phyloP scores from a whole-genome alignment of 202 grass and related monocot genomes.

The Setaria italica region DNA sequence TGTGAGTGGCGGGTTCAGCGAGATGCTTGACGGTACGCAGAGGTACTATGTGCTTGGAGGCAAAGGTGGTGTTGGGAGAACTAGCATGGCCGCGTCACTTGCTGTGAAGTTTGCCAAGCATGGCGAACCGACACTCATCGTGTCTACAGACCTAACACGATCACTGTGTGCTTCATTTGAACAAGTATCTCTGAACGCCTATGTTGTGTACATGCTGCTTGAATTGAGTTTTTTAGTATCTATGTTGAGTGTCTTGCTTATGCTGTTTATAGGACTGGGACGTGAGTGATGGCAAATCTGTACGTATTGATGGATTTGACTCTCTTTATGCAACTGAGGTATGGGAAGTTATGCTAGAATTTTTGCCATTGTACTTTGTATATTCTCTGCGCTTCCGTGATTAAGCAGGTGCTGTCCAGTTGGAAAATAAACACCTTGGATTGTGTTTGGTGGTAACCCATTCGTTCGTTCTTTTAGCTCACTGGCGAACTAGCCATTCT shows the following conservation, averaged over 20 bases:
- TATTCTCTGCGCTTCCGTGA: slow-evolving; percentile 2
- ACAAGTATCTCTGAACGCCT: slow-evolving; percentile 50
- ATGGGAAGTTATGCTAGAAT: slow-evolving; percentile 33
- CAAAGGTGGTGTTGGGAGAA: slow-evolving; percentile 69
- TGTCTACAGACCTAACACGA: slow-evolving; percentile 45
- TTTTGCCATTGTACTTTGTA: slow-evolving; percentile 19
- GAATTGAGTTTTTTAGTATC: not conserved
- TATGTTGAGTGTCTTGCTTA: slow-evolving; percentile 11
- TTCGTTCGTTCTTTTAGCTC: too few relatives aligned
- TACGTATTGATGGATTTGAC: slow-evolving; percentile 40
- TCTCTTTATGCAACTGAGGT: slow-evolving; percentile 77
- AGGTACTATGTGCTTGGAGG: slow-evolving; percentile 63
- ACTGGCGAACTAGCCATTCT: not conserved
- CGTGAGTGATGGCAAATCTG: slow-evolving; percentile 8
- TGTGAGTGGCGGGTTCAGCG: slow-evolving; percentile 48
- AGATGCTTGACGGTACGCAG: slow-evolving; percentile 53
- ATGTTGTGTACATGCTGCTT: not conserved
- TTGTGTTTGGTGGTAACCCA: not conserved
- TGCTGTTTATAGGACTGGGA: slow-evolving; percentile 14
- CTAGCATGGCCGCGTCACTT: slow-evolving; percentile 61
- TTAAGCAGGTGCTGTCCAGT: not conserved
- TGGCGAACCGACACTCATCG: slow-evolving; percentile 59
- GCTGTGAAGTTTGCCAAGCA: slow-evolving; percentile 63
- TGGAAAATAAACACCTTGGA: not conserved
- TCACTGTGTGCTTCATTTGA: slow-evolving; percentile 65